phyloP scores from a whole-genome alignment of 352 stramenopile species.

The Pythium plurisporium region DNA sequence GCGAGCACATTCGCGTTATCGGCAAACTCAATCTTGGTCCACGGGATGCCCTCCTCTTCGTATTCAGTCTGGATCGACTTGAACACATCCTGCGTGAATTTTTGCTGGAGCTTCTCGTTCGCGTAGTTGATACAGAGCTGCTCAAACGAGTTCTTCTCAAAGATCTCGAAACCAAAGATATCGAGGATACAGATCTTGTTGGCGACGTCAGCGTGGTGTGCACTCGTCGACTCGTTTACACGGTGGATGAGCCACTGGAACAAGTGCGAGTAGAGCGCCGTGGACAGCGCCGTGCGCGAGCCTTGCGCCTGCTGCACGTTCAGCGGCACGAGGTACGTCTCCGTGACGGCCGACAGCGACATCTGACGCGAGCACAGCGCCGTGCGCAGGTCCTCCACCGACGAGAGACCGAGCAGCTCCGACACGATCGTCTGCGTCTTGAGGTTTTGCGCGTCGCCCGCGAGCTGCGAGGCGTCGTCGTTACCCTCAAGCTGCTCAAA shows the following conservation, averaged over 20 bases:
- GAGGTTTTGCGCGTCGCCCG: constrained; percentile 44
- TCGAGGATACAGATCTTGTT: constrained; percentile 87
- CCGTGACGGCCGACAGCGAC: constrained; percentile 64
- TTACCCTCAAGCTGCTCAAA: constrained; percentile 54
- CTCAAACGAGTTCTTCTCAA: constrained; percentile 88
- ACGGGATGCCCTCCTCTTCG: constrained; percentile 63
- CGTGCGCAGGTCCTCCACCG: constrained; percentile 52
- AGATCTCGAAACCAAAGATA: constrained; percentile 91
- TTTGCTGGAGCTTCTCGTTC: constrained; percentile 87
- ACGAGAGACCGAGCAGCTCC: constrained; percentile 59
- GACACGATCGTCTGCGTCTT: constrained; percentile 45
- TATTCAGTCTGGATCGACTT: constrained; percentile 80
- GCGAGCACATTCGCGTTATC: constrained; percentile 89
- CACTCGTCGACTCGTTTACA: constrained; percentile 83
- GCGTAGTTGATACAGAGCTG: constrained; percentile 88
- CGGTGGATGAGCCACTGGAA: constrained; percentile 87
- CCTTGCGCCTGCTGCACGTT: constrained; percentile 74
- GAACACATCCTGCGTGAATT: constrained; percentile 85
- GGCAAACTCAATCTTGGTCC: constrained; percentile 74
- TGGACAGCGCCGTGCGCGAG: constrained; percentile 68
- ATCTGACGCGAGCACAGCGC: constrained; percentile 78
- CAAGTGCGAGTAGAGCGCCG: constrained; percentile 89
- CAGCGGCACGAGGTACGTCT: constrained; percentile 85
- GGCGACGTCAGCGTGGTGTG: constrained; percentile 48
- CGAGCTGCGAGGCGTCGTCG: constrained; percentile 64